Percentiles rank a stretch among this genome's conserved stretches.
phyloP scores from a whole-genome alignment of 176 grass and related monocot genomes.

The Pharus latifolius region DNA sequence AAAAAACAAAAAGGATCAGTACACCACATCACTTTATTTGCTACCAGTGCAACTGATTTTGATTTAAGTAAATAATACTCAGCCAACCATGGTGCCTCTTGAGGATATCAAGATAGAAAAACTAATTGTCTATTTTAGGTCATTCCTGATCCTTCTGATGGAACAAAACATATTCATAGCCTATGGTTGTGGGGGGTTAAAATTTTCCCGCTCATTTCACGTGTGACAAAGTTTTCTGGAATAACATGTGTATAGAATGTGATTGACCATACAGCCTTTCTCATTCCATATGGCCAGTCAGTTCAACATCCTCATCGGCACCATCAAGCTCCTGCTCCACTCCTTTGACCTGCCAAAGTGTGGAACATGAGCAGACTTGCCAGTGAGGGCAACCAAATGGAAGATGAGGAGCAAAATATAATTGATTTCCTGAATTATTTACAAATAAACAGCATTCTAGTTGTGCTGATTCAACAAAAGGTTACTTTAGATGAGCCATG shows the following conservation, averaged over 20 bases:
- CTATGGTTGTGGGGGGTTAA: background rate
- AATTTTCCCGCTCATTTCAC: background rate
- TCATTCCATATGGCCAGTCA: constrained; percentile 59
- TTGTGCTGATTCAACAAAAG: background rate
- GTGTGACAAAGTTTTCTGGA: background rate
- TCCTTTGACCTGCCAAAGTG: constrained; percentile 64
- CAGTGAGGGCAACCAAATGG: background rate
- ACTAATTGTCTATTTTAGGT: background rate
- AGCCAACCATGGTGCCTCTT: background rate
- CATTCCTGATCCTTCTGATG: background rate
- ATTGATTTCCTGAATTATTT: background rate
- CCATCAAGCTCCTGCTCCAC: constrained; percentile 85
- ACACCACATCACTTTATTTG: constrained; percentile 13
- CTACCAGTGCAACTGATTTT: constrained; percentile 12
- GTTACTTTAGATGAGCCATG: background rate
- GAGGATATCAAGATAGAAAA: constrained; percentile 6
- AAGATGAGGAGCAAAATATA: background rate
- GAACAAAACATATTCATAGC: constrained; percentile 11
- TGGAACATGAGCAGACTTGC: background rate
- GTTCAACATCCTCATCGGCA: constrained; percentile 48
- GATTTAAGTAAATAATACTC: background rate
- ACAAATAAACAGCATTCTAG: background rate
- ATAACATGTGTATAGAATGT: background rate
- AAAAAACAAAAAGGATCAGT: background rate
- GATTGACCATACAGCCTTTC: background rate